phyloP scores from a whole-genome alignment of 2,329 filamentous ascomycete species.

The Scytalidium lignicola region DNA sequence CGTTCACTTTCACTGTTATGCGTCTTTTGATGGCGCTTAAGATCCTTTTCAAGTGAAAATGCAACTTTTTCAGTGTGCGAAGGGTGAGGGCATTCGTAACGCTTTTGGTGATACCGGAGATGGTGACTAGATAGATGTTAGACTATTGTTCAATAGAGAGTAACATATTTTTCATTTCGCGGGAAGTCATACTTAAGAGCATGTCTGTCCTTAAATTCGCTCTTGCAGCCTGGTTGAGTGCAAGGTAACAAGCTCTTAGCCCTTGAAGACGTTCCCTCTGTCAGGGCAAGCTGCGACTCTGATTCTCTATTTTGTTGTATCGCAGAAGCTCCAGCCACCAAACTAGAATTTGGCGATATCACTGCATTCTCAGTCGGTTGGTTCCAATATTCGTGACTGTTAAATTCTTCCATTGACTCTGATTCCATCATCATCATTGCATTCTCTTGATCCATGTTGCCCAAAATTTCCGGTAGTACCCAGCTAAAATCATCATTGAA shows the following conservation, averaged over 20 bases:
- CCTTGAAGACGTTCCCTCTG: neutral
- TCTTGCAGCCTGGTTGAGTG: neutral
- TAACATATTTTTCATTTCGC: neutral
- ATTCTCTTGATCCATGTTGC: too few species aligned
- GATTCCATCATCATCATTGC: neutral
- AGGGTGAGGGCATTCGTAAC: neutral
- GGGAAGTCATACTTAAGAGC: neutral
- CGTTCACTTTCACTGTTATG: neutral
- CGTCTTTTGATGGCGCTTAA: neutral
- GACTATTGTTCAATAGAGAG: neutral
- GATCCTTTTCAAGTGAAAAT: neutral
- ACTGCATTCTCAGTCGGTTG: neutral
- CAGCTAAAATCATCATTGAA: neutral
- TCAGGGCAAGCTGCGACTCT: neutral
- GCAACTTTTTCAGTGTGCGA: neutral
- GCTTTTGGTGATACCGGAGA: neutral
- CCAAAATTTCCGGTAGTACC: too few species aligned
- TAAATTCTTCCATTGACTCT: neutral
- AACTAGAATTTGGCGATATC: neutral
- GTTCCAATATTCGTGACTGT: neutral
- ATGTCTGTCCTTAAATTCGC: neutral
- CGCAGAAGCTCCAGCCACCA: neutral
- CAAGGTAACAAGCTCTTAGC: neutral
- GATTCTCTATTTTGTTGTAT: neutral
- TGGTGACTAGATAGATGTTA: neutral